Evolutionary conservation across 2,329 filamentous ascomycete species (phyloP), one percentile per base, ranked within the genome.

Genomic region (Coniochaeta hoffmannii): DNA sequence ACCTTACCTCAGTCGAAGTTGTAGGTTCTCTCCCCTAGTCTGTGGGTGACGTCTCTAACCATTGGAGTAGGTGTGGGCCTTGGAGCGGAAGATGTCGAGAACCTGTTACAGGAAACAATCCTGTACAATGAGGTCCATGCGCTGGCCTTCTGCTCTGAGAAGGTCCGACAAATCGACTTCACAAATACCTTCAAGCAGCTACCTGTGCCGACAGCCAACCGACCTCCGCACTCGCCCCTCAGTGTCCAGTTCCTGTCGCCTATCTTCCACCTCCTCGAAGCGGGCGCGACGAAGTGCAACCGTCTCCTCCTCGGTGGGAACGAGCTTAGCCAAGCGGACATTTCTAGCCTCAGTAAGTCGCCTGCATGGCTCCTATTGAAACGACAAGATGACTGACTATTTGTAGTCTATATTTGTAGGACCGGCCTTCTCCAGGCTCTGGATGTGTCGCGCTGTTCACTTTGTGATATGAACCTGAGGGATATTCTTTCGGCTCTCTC

Each of bases 121-220:
- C 67, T 83, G 14, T 76, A 78, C 49, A 79, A 82, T 60, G 80
- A 83, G 62, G 73, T 83, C 14, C 79, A 83, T 50, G 77, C 79
- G 1, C 65, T 83, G 19, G 68, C 79, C 1, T 81, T 82, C 58
- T 76, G 78, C 22, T 80, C 79, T 1, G 78, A 80, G 56, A 80
- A 77, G 0, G 74, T 83, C 31, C 73, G 76, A 41, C 77, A 79
- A 55, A 76, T 83, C 50, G 79, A 83, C 58, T 64, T 83, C 31
- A 75, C 73, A 15, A 77, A 79, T 50, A 70, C 71, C 10, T 66
- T 69, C 35, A 57, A 60, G 35, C 63, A 64, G 36, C 57, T 63
- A 15, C 57, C 62, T 2, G 56, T 61, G 6, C 52, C 58, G 17
- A 14, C 58, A 32, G 46, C 51, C 35, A 51, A 31, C 22, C 36